phyloP scores from a whole-genome alignment of 306 rosid species.

The Prunus davidiana region DNA sequence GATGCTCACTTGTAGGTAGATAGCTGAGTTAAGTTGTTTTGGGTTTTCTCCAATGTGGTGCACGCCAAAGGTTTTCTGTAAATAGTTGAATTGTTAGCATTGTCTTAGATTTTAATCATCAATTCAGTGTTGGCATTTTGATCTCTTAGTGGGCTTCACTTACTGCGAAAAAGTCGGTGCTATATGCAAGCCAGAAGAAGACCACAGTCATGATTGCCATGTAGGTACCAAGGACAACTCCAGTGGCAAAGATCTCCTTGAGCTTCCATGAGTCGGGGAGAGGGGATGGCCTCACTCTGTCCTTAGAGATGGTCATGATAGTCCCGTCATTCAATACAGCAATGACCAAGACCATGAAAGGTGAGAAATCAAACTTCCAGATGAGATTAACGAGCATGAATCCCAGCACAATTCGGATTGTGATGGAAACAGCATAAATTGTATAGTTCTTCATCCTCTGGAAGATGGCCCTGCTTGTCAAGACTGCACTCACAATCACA shows the following conservation, averaged over 20 bases:
- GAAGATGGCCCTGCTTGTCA: conserved; percentile 92
- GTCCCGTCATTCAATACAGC: conserved; percentile 90
- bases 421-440: conserved; percentile 90
- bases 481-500: conserved; percentile 81
- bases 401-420: conserved; percentile 88
- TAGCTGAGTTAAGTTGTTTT: conserved; percentile 64
- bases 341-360: conserved; percentile 85
- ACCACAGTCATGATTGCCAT: conserved; percentile 77
- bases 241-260: conserved; percentile 79
- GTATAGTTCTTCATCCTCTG: conserved; percentile 98
- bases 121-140: neutral
- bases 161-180: conserved; percentile 59
- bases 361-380: conserved; percentile 88
- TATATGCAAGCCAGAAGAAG: conserved; percentile 67
- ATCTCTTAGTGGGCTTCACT: conserved; percentile 12
- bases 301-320: conserved; percentile 96
- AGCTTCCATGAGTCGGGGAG: conserved; percentile 97
- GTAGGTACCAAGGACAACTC: conserved; percentile 81
- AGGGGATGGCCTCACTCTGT: conserved; percentile 90
- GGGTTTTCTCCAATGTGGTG: conserved; percentile 25
- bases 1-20: conserved; percentile 94
- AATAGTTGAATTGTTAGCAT: neutral
- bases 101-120: neutral
- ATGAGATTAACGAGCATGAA: conserved; percentile 80
- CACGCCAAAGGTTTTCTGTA: conserved; percentile 51